phyloP scores from a whole-genome alignment of 1,284 basidiomycete species.

The Apiotrichum porosum region DNA sequence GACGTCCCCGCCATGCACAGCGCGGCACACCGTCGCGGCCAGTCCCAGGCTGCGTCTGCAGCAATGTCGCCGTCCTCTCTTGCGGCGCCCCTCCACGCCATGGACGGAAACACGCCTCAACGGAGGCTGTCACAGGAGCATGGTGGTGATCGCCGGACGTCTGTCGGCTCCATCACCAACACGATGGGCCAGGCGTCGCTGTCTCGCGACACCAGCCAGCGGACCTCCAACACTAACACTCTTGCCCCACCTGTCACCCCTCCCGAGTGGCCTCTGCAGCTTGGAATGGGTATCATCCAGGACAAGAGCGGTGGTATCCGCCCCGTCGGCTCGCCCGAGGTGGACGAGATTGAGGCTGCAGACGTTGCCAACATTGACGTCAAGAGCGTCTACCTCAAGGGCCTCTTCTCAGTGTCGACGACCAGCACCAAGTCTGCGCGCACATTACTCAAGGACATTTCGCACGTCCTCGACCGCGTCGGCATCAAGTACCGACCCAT shows the following conservation, averaged over 20 bases:
- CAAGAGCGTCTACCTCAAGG: slow-evolving; percentile 84
- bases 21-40: slow-evolving; percentile 44
- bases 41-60: slow-evolving; percentile 15
- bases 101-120: no score
- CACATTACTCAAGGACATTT: slow-evolving; percentile 76
- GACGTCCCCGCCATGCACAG: slow-evolving; percentile 40
- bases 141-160: slow-evolving; percentile 59
- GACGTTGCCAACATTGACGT: slow-evolving; percentile 53
- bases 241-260: slow-evolving; percentile 16
- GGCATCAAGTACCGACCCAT: slow-evolving; percentile 90
- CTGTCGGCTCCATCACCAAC: slow-evolving; percentile 35
- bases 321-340: slow-evolving; percentile 12
- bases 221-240: slow-evolving; percentile 10
- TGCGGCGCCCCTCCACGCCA: not conserved
- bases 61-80: slow-evolving; percentile 12
- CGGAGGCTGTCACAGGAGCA: not conserved
- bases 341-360: slow-evolving; percentile 21
- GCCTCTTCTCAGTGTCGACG: slow-evolving; percentile 89
- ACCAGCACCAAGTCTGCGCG: slow-evolving; percentile 84
- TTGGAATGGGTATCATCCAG: slow-evolving; percentile 6
- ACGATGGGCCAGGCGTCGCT: slow-evolving; percentile 30
- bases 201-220: slow-evolving; percentile 27
- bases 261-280: slow-evolving; percentile 20
- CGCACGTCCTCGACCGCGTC: slow-evolving; percentile 82
- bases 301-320: slow-evolving; percentile 20